These are phyloP conservation scores for Herpetomonas muscarum DNA, from an alignment of 208 protist genomes.

Conservation along the genomic window DNA sequence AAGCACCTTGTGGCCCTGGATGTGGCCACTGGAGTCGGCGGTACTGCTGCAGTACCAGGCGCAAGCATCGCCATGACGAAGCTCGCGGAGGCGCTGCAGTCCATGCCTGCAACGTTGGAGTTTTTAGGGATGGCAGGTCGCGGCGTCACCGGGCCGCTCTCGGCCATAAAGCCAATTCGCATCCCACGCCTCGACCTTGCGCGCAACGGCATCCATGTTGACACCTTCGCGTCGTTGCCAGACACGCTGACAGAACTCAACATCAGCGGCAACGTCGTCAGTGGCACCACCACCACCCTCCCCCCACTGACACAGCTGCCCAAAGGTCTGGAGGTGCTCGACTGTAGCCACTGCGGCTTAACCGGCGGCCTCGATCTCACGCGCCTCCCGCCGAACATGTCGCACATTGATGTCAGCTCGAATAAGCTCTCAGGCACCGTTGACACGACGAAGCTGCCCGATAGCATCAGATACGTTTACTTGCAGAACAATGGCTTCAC, in stretches of 20 bases:
- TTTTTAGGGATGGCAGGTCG: too few relatives aligned
- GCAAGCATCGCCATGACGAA: too few relatives aligned
- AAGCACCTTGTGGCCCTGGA: too few relatives aligned
- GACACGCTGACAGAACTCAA: conserved; percentile 5
- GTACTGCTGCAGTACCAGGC: too few relatives aligned
- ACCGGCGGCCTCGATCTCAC: conserved; percentile 11
- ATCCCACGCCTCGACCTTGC: conserved; percentile 20
- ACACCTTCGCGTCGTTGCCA: conserved; percentile 9
- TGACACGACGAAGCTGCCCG: conserved; percentile 29
- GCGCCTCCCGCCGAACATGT: conserved; percentile 15
- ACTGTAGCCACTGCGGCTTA: conserved; percentile 19
- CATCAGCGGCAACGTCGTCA: conserved; percentile 22
- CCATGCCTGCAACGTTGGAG: too few relatives aligned
- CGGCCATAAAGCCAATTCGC: not conserved
- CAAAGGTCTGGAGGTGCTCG: conserved; percentile 11
- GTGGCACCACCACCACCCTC: not conserved
- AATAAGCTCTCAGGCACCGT: conserved; percentile 30
- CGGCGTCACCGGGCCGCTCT: conserved; percentile 2
- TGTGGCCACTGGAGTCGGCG: too few relatives aligned
- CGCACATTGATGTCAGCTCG: conserved; percentile 28
- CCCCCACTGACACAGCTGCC: conserved; percentile 16
- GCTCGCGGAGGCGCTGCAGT: too few relatives aligned
- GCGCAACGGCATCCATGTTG: conserved; percentile 13
- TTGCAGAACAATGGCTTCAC: conserved; percentile 42
- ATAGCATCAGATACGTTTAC: conserved; percentile 25